phyloP scores from a whole-genome alignment of 73 alveolate genomes.

The Paramecium sexaurelia region DNA sequence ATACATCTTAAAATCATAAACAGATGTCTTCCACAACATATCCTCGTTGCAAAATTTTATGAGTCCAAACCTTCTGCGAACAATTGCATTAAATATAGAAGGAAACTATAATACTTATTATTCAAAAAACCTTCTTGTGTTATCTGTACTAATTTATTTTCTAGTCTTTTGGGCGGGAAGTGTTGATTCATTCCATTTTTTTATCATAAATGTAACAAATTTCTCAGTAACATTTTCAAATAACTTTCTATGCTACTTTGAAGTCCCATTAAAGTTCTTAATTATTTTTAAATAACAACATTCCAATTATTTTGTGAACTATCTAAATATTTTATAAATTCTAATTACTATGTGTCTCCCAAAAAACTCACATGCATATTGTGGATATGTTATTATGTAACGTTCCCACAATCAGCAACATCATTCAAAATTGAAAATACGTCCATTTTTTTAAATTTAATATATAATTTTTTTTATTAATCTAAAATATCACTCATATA shows the following conservation, averaged over 20 bases:
- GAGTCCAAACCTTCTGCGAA: constrained; percentile 48
- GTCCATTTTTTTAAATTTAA: constrained; percentile 17
- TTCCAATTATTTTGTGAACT: neutral
- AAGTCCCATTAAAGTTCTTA: neutral
- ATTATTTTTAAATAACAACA: constrained; percentile 4
- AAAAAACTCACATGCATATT: neutral
- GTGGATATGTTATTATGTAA: neutral
- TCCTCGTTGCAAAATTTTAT: neutral
- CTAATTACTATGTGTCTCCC: neutral
- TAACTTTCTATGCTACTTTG: neutral
- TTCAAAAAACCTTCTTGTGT: constrained; percentile 18
- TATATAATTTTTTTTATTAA: neutral
- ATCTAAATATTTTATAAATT: neutral
- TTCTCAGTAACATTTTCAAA: constrained; percentile 41
- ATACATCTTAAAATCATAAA: constrained; percentile 22
- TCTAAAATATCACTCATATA: neutral
- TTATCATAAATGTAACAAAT: constrained; percentile 14
- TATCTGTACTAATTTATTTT: constrained; percentile 30
- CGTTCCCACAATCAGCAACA: constrained; percentile 47
- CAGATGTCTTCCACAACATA: constrained; percentile 20
- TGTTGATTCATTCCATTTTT: constrained; percentile 33
- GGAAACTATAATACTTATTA: neutral
- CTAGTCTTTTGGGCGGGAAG: constrained; percentile 56
- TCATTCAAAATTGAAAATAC: constrained; percentile 26
- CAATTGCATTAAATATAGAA: neutral